Percentiles rank a stretch among this genome's conserved stretches.
phyloP scores from a whole-genome alignment of 2,329 filamentous ascomycete species.

The Parastagonospora avenae region DNA sequence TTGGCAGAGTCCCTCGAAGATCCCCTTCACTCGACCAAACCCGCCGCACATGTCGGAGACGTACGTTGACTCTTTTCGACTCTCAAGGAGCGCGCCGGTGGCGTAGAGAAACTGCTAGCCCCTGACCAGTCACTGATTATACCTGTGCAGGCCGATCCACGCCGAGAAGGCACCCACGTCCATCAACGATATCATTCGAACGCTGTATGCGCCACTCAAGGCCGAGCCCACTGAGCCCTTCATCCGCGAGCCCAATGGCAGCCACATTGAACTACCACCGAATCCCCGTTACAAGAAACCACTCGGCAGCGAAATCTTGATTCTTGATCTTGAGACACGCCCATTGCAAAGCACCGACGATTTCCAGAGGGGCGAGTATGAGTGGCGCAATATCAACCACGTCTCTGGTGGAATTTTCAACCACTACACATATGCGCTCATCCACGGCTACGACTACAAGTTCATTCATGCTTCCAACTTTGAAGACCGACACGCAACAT shows the following conservation, averaged over 20 bases:
- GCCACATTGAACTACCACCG: conserved; percentile 33
- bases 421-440: conserved; percentile 48
- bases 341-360: conserved; percentile 38
- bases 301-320: conserved; percentile 42
- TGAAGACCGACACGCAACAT: conserved; percentile 51
- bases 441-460: conserved; percentile 58
- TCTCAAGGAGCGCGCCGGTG: not conserved
- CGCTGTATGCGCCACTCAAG: conserved; percentile 39
- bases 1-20: conserved; percentile 36
- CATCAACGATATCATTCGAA: conserved; percentile 39
- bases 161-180: conserved; percentile 29
- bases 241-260: conserved; percentile 40
- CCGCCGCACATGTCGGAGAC: conserved; percentile 26
- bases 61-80: conserved; percentile 24
- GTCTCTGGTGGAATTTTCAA: conserved; percentile 45
- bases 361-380: conserved; percentile 38
- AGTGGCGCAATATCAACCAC: conserved; percentile 45
- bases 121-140: conserved; percentile 16
- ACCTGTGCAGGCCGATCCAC: conserved; percentile 24
- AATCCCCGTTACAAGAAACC: conserved; percentile 40
- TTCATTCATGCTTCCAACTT: conserved; percentile 51
- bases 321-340: conserved; percentile 45
- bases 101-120: not conserved
- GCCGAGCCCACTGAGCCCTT: conserved; percentile 31
- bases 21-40: conserved; percentile 25